Evolutionary conservation across 148 eudicot species (phyloP), one percentile per base, ranked within the genome.

Genomic region (Rhododendron ferrugineum): DNA sequence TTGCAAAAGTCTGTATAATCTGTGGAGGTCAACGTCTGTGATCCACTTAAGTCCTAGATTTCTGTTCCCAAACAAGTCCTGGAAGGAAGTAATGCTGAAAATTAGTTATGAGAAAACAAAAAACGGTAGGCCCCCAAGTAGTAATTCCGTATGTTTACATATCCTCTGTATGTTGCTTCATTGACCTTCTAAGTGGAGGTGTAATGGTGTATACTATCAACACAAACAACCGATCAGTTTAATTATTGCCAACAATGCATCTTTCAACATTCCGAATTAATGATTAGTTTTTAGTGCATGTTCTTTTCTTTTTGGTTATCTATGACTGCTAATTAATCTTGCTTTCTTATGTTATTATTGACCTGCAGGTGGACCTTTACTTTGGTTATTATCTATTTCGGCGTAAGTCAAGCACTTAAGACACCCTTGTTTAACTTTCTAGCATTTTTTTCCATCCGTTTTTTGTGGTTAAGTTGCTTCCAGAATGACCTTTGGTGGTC

Each of bases 341-440:
- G 34, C 26, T 80, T 54, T 54, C 44, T 80, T 50, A 23, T 32
- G 68, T 16, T 32, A 20, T 54, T 80, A 34, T 32, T 70, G 52
- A 1, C 74, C 26, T 92, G 86, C 95, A 94, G 97, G 88, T 94
- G 97, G 97, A 92, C 97, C 26, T 94, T 91, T 83, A 56, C 90
- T 37, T 86, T 94, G 81, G 93, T 93, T 80, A 92, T 91, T 84
- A 6, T 94, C 13, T 94, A 94, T 84, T 94, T 92, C 60, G 95
- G 91, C 90, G 97, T 94, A 93, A 42, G 94, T 83, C 73, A 56
- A 82, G 77, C 87, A 46, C 50, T 81, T 3, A 32, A 11, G 2
- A 22, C 32, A 26, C 56, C 72, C 58, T 74, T 60, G 11, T 23
- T 83, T 46, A 20, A 66, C 73, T 11, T 66, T 11, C 73, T 66